Percentiles rank a stretch among this genome's conserved stretches.
These are phyloP conservation scores for Phytopythium cucurbitacearum DNA, from an alignment of 352 stramenopile species.

Conservation along the genomic window DNA sequence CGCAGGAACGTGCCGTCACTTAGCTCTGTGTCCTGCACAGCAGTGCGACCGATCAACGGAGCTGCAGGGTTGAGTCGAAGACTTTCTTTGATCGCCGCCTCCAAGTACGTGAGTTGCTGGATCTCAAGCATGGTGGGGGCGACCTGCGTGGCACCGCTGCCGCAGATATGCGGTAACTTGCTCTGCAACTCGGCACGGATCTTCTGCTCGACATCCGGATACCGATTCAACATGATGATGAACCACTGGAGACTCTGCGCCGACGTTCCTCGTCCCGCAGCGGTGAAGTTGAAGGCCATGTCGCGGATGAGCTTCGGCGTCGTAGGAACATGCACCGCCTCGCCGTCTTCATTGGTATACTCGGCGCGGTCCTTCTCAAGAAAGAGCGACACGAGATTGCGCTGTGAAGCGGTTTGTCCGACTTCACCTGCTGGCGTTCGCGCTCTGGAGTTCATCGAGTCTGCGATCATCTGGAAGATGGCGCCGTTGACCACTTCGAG, in stretches of 20 bases:
- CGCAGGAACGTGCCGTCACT: constrained; percentile 55
- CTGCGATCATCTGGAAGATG: constrained; percentile 39
- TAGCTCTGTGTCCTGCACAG: constrained; percentile 42
- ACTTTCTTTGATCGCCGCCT: constrained; percentile 58
- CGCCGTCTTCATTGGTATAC: constrained; percentile 16
- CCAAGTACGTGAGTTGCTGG: constrained; percentile 54
- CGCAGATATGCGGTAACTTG: constrained; percentile 31
- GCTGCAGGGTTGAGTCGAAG: constrained; percentile 61
- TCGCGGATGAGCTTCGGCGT: constrained; percentile 52
- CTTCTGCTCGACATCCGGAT: constrained; percentile 35
- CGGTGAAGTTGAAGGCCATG: constrained; percentile 68
- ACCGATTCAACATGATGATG: constrained; percentile 66
- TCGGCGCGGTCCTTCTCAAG: constrained; percentile 30
- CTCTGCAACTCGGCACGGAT: constrained; percentile 45
- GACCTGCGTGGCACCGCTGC: constrained; percentile 5
- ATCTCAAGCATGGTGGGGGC: constrained; percentile 35
- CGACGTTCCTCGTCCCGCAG: constrained; percentile 72
- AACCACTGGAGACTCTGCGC: constrained; percentile 58
- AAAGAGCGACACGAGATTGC: constrained; percentile 39
- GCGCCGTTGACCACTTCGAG: constrained; percentile 30
- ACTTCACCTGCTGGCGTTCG: background rate
- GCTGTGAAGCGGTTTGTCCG: background rate
- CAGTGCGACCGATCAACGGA: constrained; percentile 44
- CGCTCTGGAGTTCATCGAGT: constrained; percentile 20
- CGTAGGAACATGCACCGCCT: constrained; percentile 7